Evolutionary conservation across 805 yeast genomes (phyloP).

Genomic region (Allodekkera sacchari): DNA sequence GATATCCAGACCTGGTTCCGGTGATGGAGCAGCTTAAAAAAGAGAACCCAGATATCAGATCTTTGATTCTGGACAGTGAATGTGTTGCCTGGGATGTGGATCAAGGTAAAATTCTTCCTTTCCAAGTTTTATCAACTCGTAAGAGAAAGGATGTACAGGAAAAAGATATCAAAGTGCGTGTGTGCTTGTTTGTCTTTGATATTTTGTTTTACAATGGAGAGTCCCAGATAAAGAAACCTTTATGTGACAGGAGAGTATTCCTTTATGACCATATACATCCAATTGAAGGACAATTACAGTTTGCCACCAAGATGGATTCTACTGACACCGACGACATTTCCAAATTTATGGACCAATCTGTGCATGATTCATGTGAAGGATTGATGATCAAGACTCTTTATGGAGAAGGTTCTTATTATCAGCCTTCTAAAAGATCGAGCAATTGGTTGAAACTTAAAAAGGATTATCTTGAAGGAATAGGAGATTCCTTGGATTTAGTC

Average conservation of each 20-base stretch:
- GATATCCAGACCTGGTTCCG: constrained; percentile 84
- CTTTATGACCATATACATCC: constrained; percentile 48
- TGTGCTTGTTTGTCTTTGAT: constrained; percentile 90
- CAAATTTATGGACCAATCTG: constrained; percentile 76
- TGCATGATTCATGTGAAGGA: constrained; percentile 89
- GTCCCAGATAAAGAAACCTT: constrained; percentile 56
- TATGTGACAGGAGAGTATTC: constrained; percentile 60
- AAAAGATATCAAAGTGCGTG: constrained; percentile 81
- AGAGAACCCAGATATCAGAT: constrained; percentile 28
- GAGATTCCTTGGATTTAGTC: constrained; percentile 89
- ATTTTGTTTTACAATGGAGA: constrained; percentile 67
- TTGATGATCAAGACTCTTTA: constrained; percentile 88
- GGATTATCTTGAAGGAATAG: constrained; percentile 91
- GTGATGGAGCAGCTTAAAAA: constrained; percentile 44
- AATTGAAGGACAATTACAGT: constrained; percentile 71
- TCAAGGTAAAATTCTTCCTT: constrained; percentile 75
- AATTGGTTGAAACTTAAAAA: constrained; percentile 95
- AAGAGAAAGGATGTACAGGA: constrained; percentile 89
- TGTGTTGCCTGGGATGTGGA: constrained; percentile 95
- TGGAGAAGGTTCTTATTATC: constrained; percentile 75
- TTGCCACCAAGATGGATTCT: constrained; percentile 69
- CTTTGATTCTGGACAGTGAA: constrained; percentile 86
- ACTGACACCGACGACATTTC: constrained; percentile 70
- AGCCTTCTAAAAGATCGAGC: constrained; percentile 90
- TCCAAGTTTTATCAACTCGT: constrained; percentile 87